phyloP scores from a whole-genome alignment of 2,329 filamentous ascomycete genomes.

The Sporothrix pseudoabietina region DNA sequence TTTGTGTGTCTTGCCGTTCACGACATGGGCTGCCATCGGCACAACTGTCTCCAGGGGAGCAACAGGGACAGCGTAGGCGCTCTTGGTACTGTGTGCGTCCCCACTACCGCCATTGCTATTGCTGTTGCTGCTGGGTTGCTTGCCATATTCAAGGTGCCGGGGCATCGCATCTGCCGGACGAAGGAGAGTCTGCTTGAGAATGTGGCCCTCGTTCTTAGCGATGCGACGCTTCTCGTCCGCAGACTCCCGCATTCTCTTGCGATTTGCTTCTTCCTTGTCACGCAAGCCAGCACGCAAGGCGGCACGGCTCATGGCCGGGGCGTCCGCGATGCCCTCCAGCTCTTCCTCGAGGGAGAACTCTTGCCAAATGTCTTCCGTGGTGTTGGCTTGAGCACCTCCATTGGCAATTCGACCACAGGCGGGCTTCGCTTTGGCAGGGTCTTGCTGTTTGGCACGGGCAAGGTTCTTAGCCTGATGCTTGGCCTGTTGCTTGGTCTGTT shows the following conservation, averaged over 20 bases:
- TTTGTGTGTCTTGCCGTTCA: neutral
- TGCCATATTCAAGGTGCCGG: neutral
- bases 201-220: constrained; percentile 27
- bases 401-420: neutral
- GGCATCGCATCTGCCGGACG: neutral
- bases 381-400: too few relatives aligned
- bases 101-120: neutral
- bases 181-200: constrained; percentile 2
- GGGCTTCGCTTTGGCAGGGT: neutral
- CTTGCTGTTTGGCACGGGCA: neutral
- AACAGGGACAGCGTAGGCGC: neutral
- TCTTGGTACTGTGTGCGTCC: neutral
- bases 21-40: neutral
- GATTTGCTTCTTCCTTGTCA: constrained; percentile 17
- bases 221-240: constrained; percentile 28
- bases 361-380: constrained; percentile 3
- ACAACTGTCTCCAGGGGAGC: neutral
- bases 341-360: constrained; percentile 34
- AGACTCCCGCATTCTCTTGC: constrained; percentile 1
- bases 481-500: neutral
- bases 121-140: neutral
- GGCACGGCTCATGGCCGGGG: constrained; percentile 23
- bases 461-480: neutral
- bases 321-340: constrained; percentile 32
- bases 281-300: constrained; percentile 29